Conservation (phyloP, 352 stramenopile genomes). For the Pythium chondricola region DNA sequence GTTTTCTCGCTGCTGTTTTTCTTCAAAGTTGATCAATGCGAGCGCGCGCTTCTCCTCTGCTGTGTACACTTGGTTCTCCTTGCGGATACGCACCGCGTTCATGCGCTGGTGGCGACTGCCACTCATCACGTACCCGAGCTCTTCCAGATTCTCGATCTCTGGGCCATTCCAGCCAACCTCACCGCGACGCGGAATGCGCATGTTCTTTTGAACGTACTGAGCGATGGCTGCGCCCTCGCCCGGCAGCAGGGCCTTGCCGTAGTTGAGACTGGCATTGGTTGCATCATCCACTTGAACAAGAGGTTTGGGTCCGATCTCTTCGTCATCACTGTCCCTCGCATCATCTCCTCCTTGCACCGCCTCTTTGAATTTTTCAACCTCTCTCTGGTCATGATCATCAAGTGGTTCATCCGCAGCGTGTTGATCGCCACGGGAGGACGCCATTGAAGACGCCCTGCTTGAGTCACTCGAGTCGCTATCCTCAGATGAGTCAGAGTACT, state of each 20-base stretch:
- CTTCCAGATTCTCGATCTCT: constrained; percentile 97
- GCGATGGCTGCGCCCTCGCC: constrained; percentile 94
- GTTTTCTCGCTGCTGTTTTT: constrained; percentile 98
- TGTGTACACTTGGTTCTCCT: constrained; percentile 99
- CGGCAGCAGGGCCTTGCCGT: constrained; percentile 91
- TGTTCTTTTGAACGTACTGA: constrained; percentile 98
- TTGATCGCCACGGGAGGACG: too few relatives aligned
- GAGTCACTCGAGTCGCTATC: constrained; percentile 10
- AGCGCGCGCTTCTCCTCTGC: constrained; percentile 97
- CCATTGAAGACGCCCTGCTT: constrained; percentile 4
- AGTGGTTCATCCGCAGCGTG: too few relatives aligned
- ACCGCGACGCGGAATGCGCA: constrained; percentile 96
- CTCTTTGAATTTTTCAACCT: constrained; percentile 86
- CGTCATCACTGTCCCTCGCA: constrained; percentile 58
- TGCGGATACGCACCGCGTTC: constrained; percentile 98
- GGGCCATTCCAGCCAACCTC: constrained; percentile 96
- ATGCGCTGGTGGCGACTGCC: constrained; percentile 96
- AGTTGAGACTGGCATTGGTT: constrained; percentile 61
- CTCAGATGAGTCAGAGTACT: constrained; percentile 11
- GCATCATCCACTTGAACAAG: constrained; percentile 41
- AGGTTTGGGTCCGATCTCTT: constrained; percentile 85
- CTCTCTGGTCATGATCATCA: constrained; percentile 54
- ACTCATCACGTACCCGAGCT: constrained; percentile 95
- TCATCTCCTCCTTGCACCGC: constrained; percentile 64
- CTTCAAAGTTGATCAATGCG: constrained; percentile 97